A percentile compares a stretch with the other conserved stretches of the same genome.
Evolutionary conservation across 2,329 filamentous ascomycete genomes (phyloP).

Genomic region (Clonostachys byssicola): DNA sequence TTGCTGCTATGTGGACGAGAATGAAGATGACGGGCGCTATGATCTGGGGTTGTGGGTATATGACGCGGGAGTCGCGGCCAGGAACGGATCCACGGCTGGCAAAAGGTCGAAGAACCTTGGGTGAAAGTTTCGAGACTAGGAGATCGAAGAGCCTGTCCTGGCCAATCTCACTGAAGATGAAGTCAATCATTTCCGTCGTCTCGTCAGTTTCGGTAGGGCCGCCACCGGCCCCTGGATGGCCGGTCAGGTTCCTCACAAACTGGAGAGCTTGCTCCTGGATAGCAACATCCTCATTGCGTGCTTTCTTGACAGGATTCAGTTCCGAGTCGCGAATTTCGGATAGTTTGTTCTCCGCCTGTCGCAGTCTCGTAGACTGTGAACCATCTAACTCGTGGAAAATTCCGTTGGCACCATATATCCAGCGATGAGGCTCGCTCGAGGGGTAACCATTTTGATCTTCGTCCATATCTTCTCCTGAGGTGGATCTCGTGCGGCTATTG

Average conservation of each 20-base stretch:
- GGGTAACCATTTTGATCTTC: constrained; percentile 55
- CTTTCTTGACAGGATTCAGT: constrained; percentile 61
- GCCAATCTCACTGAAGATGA: constrained; percentile 72
- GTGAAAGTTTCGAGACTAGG: constrained; percentile 71
- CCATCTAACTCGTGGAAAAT: constrained; percentile 22
- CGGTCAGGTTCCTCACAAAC: constrained; percentile 85
- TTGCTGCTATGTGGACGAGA: constrained; percentile 84
- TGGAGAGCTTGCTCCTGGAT: constrained; percentile 91
- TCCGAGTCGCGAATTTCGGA: constrained; percentile 59
- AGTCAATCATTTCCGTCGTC: constrained; percentile 75
- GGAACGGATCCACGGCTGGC: constrained; percentile 29
- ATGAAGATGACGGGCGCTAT: constrained; percentile 76
- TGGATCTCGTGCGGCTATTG: constrained; percentile 20
- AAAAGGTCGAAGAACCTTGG: constrained; percentile 51
- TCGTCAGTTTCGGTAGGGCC: constrained; percentile 37
- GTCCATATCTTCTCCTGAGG: constrained; percentile 37
- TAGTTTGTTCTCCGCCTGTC: constrained; percentile 45
- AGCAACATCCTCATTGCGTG: constrained; percentile 72
- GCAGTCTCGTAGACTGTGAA: constrained; percentile 34
- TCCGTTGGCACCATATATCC: constrained; percentile 25
- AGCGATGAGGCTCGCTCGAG: constrained; percentile 35
- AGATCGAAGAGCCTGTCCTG: constrained; percentile 77
- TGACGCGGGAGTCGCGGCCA: constrained; percentile 39
- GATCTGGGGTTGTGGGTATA: constrained; percentile 63
- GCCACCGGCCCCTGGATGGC: constrained; percentile 35